Evolutionary conservation across 2,329 filamentous ascomycete species (phyloP), one percentile per base, ranked within the genome.

Genomic region (Zymoseptoria pseudotritici): DNA sequence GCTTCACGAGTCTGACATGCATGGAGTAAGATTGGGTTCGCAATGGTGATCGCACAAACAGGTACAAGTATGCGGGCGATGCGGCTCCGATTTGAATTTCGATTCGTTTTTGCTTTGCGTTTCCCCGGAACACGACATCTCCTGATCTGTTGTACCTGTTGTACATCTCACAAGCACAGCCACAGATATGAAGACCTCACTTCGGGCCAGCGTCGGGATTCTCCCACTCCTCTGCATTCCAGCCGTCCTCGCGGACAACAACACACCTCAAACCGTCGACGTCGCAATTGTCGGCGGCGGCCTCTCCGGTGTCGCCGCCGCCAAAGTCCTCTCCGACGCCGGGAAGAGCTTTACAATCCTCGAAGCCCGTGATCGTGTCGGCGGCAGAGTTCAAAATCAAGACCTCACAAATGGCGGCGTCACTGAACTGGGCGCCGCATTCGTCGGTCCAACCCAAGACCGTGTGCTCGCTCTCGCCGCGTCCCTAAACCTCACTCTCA

Each of bases 351-450:
- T 70, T 22, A 17, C 61, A 5, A 56, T 71, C 10, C 58, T 72
- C 24, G 68, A 71, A 64, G 70, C 69, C 3, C 58, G 70, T 17
- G 67, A 69, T 51, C 58, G 68, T 17, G 65, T 72, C 1, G 69
- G 69, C 20, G 69, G 70, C 71, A 61, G 63, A 13, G 46, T 69
- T 4, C 51, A 60, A 5, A 63, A 64, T 19, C 77, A 29, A 6
- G 49, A 61, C 8, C 26, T 69, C 2, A 55, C 58, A 2, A 63
- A 63, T 17, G 65, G 65, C 6, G 57, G 58, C 5, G 55, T 63
- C 6, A 64, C 61, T n/a, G 70, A 72, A 36, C 59, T 68, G 9
- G 70, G 69, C 6, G 70, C 64, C 8, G 66, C 63, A 7, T 72
- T 68, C 10, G 57, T 71, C 2, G 68, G 67, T 22, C 70, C 64